Base-by-base conservation (phyloP, 139 green algal species). In the Zygnema cylindricum region DNA sequence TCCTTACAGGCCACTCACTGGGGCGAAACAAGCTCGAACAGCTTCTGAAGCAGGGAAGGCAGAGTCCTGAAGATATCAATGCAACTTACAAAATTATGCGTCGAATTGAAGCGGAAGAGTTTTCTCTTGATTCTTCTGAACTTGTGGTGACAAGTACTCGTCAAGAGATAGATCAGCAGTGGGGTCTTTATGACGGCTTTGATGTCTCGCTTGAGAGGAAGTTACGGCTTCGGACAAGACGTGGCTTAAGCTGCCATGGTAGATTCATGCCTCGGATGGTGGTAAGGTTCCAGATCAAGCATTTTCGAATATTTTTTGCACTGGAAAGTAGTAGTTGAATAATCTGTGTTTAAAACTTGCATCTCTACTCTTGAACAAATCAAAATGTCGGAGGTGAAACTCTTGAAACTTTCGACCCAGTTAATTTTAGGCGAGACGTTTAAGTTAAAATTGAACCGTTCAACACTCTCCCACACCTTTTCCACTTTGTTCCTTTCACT, bases 1-100 rank as follows among this genome's bases (percentile, higher is more conserved):
- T 96, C 39, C 93, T 98, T 63, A 99, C 96, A 32, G 96, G 96
- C 7, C 96, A 98, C 94, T 96, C 92, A 63, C 94, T 98, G 82
- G 96, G 96, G 2, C 91, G 96, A 35, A 98, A 98, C 94, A 98
- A 98, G 93, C 93, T 96, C 63, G 96, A 98, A 82, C 96, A 98
- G 90, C 92, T 98, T 89, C 93, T 98, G 79, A 94, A 94, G 55
- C 95, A 94, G 85, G 88, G 88, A 43, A 85, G 93, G 36, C 94
- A 96, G 93, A 94, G 84, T 1, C 89, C 92, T 1, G 77, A 86
- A 1, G 95, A 98, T 92, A 96, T 98, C 77, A 96, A 99, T 93
- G 83, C 92, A n/a, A 94, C 92, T 0, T 99, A 99, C 92, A 91
- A 92, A 82, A 98, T 99, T 90, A 91, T 77, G 55, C 92, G 96